These are phyloP conservation scores for Dichotomocladium elegans DNA, from an alignment of 371 early-diverging fungal species.

Conservation along the genomic window DNA sequence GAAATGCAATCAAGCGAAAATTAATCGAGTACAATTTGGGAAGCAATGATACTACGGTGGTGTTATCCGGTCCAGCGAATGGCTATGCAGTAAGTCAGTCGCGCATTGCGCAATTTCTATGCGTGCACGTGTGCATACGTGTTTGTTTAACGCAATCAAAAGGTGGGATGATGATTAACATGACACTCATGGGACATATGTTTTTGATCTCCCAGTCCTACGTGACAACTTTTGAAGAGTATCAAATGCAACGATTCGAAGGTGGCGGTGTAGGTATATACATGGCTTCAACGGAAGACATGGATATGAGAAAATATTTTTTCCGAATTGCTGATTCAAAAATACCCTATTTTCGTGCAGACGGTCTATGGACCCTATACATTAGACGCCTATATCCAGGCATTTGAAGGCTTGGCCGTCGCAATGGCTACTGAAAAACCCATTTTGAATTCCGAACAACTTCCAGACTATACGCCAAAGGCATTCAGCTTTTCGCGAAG, in stretches of 20 bases:
- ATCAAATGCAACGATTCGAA: constrained; percentile 67
- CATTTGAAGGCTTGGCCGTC: constrained; percentile 43
- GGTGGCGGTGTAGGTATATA: constrained; percentile 44
- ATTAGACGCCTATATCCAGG: constrained; percentile 54
- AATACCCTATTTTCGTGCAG: constrained; percentile 5
- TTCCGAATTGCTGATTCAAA: no score
- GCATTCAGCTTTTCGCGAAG: constrained; percentile 39
- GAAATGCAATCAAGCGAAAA: constrained; percentile 33
- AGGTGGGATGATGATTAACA: background rate
- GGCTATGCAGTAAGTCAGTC: constrained; percentile 37
- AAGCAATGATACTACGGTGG: constrained; percentile 37
- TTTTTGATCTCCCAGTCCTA: constrained; percentile 53
- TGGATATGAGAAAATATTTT: background rate
- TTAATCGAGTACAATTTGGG: constrained; percentile 36
- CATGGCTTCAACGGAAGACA: background rate
- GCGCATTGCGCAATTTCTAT: background rate
- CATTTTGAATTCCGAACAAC: constrained; percentile 7
- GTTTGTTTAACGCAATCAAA: background rate
- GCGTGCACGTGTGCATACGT: background rate
- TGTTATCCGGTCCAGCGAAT: constrained; percentile 57
- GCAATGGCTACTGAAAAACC: constrained; percentile 36
- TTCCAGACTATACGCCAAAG: constrained; percentile 35
- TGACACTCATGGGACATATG: no score
- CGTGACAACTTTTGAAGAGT: constrained; percentile 64
- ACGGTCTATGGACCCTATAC: constrained; percentile 68